Conservation (phyloP, 2,329 filamentous ascomycete genomes). For the Plectosphaerella sp. region DNA sequence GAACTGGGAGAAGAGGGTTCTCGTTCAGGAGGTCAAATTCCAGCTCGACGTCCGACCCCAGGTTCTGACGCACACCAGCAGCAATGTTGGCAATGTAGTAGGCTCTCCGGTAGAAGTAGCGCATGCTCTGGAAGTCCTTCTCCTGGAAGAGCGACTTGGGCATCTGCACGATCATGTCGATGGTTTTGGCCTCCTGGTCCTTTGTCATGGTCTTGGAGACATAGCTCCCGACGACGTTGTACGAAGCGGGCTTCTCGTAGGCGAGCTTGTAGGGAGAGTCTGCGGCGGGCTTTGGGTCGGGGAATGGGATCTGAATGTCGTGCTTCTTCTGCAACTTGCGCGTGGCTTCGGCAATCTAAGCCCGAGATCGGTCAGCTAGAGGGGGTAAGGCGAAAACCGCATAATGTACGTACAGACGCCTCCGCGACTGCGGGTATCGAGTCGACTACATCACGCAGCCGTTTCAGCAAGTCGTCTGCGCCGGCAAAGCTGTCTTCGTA, state of each 20-base stretch:
- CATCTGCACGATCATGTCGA: conserved; percentile 88
- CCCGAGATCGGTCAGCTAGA: neutral
- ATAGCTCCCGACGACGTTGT: conserved; percentile 90
- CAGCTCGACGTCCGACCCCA: conserved; percentile 50
- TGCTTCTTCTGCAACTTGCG: conserved; percentile 63
- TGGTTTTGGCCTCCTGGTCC: conserved; percentile 49
- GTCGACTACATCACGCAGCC: conserved; percentile 49
- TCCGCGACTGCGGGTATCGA: conserved; percentile 43
- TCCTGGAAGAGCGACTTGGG: conserved; percentile 77
- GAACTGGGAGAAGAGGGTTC: conserved; percentile 71
- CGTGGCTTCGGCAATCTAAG: conserved; percentile 64
- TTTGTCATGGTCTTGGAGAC: conserved; percentile 70
- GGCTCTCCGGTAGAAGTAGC: conserved; percentile 91
- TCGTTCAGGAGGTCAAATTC: conserved; percentile 65
- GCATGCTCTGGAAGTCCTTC: conserved; percentile 88
- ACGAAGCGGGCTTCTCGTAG: conserved; percentile 68
- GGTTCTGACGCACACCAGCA: conserved; percentile 57
- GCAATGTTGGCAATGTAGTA: conserved; percentile 86
- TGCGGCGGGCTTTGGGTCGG: conserved; percentile 69
- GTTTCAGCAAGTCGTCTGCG: conserved; percentile 44
- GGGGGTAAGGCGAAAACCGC: conserved; percentile 4
- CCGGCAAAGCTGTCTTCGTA: conserved; percentile 43
- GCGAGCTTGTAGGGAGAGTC: conserved; percentile 79
- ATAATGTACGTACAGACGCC: conserved; percentile 37
- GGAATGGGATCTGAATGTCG: conserved; percentile 75